Conservation (phyloP, 805 yeast species). For the Cyberlindnera japonica region DNA sequence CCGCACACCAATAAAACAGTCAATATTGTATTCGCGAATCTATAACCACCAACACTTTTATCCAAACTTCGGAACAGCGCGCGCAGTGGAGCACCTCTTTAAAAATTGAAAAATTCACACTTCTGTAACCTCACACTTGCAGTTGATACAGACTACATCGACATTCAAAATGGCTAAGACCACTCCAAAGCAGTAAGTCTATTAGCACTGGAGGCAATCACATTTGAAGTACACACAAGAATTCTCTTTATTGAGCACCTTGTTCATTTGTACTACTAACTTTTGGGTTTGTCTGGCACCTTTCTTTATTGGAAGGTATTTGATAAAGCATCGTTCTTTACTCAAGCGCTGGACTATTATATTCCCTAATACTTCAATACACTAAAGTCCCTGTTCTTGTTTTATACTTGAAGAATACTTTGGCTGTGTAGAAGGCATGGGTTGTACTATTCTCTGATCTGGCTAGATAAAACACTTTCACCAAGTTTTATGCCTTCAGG, state of each 20-base stretch:
- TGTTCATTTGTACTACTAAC: conserved; percentile 4
- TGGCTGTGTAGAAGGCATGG: conserved; percentile 28
- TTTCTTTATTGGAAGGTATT: conserved; percentile 1
- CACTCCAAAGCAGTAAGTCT: conserved; percentile 31
- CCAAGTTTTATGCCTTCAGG: conserved; percentile 7
- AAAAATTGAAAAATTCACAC: conserved; percentile 12
- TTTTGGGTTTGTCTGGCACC: conserved; percentile 4
- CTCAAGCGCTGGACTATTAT: conserved; percentile 12
- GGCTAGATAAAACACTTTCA: conserved; percentile 4
- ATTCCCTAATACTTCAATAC: conserved; percentile 4
- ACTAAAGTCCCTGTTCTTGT: conserved; percentile 9
- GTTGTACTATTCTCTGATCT: conserved; percentile 14
- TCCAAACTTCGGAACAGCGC: background rate
- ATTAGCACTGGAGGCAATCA: background rate
- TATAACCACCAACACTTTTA: background rate
- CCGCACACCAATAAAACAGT: no score
- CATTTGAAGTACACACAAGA: conserved; percentile 3
- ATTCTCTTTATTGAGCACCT: background rate
- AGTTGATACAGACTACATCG: background rate
- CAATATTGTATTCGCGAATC: no score
- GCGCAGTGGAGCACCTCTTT: background rate
- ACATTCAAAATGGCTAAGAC: conserved; percentile 26
- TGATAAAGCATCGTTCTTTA: conserved; percentile 24
- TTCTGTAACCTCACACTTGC: background rate
- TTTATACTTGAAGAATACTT: conserved; percentile 8